phyloP scores from a whole-genome alignment of 208 protist species.

The Sergeia podlipaevii region DNA sequence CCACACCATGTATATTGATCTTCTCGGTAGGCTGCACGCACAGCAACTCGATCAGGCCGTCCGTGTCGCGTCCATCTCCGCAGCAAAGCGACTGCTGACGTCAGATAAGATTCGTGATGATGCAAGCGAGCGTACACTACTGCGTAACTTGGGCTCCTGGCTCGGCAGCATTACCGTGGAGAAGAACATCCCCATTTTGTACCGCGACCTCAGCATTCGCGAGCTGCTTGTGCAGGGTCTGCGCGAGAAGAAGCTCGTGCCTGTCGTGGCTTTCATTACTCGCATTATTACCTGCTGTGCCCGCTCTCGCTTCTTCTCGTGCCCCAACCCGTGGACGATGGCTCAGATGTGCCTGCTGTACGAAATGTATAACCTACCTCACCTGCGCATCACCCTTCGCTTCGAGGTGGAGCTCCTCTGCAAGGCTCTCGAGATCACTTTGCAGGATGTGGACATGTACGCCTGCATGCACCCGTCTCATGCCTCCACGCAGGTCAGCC shows the following conservation, averaged over 20 bases:
- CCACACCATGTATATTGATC: constrained; percentile 91
- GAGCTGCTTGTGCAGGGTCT: constrained; percentile 94
- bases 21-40: constrained; percentile 78
- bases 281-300: constrained; percentile 90
- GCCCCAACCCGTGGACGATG: constrained; percentile 99
- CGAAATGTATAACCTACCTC: constrained; percentile 95
- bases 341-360: constrained; percentile 88
- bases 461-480: constrained; percentile 24
- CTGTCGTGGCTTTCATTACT: constrained; percentile 96
- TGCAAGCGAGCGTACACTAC: constrained; percentile 90
- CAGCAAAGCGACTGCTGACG: constrained; percentile 85
- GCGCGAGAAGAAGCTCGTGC: constrained; percentile 92
- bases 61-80: constrained; percentile 76
- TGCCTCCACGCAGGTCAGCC: constrained; percentile 28
- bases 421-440: constrained; percentile 61
- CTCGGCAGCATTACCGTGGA: constrained; percentile 97
- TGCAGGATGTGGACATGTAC: constrained; percentile 39
- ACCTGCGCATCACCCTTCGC: constrained; percentile 97
- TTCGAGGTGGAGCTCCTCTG: constrained; percentile 96
- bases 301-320: constrained; percentile 93
- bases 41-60: constrained; percentile 83
- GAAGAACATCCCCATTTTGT: constrained; percentile 96
- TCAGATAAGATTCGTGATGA: constrained; percentile 91
- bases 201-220: constrained; percentile 94
- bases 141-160: constrained; percentile 98